Conservation (phyloP, 805 yeast species). For the Millerozyma miso region DNA sequence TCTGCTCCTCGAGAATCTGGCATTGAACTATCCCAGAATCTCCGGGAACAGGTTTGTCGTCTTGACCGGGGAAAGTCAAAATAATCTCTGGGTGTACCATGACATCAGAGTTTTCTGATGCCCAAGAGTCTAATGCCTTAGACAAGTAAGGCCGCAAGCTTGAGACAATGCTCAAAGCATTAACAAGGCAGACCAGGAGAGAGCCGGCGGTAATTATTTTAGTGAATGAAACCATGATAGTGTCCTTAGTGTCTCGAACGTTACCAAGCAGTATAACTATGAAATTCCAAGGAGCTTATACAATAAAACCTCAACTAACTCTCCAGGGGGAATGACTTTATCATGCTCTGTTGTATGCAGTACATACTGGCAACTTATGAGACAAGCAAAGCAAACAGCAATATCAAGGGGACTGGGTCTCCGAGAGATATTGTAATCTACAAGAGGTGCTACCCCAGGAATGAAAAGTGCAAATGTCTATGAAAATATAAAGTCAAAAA, state of each 20-base stretch:
- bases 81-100: constrained; percentile 4
- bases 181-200: constrained; percentile 10
- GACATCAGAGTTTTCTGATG: constrained; percentile 1
- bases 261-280: too few relatives aligned
- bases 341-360: neutral
- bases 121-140: constrained; percentile 12
- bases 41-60: constrained; percentile 79
- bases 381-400: too few relatives aligned
- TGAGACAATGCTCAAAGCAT: constrained; percentile 20
- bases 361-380: too few relatives aligned
- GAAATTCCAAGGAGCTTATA: too few relatives aligned
- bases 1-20: constrained; percentile 60
- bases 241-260: too few relatives aligned
- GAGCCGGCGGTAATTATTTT: constrained; percentile 10
- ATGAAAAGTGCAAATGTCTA: too few relatives aligned
- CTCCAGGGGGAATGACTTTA: neutral
- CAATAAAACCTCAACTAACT: too few relatives aligned
- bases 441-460: too few relatives aligned
- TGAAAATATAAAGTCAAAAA: too few relatives aligned
- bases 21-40: constrained; percentile 81
- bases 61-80: constrained; percentile 28
- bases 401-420: too few relatives aligned
- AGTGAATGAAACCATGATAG: constrained; percentile 19
- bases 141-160: constrained; percentile 11
- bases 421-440: too few relatives aligned